phyloP scores from a whole-genome alignment of 75 land plant genomes.

The Cryptomeria japonica region DNA sequence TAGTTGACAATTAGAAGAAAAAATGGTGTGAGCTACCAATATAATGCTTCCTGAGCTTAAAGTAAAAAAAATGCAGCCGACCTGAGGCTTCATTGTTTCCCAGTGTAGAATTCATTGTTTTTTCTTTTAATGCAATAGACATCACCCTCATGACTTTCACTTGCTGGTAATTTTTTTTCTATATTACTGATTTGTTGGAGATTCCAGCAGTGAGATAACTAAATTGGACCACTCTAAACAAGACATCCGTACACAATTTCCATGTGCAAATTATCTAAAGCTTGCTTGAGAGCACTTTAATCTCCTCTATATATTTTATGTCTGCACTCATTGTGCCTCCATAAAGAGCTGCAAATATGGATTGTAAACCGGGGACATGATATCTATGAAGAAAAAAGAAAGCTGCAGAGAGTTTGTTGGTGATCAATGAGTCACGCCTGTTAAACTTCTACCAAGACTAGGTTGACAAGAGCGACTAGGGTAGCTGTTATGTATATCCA shows the following conservation, averaged over 20 bases:
- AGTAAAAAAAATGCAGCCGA: no score
- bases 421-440: neutral
- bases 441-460: neutral
- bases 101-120: no score
- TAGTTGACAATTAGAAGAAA: no score
- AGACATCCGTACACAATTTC: neutral
- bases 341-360: neutral
- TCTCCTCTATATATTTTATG: neutral
- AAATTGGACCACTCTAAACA: neutral
- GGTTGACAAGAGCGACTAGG: neutral
- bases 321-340: neutral
- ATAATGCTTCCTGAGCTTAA: no score
- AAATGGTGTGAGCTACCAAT: no score
- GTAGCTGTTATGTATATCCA: neutral
- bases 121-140: no score
- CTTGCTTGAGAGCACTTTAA: neutral
- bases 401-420: neutral
- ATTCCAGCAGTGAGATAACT: no score
- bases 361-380: neutral
- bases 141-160: no score
- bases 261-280: neutral
- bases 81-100: no score
- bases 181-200: no score
- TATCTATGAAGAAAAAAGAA: neutral
- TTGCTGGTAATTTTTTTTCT: no score